Evolutionary conservation across 164 flowering plant genomes (phyloP).

Genomic region (Platanus orientalis): DNA sequence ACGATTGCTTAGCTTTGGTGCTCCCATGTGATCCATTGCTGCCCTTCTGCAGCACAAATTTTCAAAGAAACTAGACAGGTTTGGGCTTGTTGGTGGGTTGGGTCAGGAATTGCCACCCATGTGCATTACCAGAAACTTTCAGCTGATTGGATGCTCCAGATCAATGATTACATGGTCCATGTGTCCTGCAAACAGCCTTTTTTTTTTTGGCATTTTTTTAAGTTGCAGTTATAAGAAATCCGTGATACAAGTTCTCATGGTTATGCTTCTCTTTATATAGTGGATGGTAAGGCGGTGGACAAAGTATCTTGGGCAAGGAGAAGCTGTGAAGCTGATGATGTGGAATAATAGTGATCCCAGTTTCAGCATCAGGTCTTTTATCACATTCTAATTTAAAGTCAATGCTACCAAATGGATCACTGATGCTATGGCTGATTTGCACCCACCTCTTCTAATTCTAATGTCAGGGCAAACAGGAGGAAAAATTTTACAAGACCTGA

Average conservation of each 20-base stretch:
- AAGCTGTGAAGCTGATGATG: constrained; percentile 62
- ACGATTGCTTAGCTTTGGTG: too few species aligned
- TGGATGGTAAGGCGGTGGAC: constrained; percentile 98
- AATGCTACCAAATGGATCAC: not conserved
- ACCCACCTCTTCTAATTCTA: constrained; percentile 17
- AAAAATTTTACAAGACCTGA: constrained; percentile 69
- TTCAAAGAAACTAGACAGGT: not conserved
- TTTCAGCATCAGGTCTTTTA: constrained; percentile 69
- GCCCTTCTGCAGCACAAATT: too few species aligned
- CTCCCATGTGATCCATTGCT: too few species aligned
- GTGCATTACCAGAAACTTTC: too few species aligned
- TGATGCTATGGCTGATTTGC: constrained; percentile 14
- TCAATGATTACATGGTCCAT: not conserved
- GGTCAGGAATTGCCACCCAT: not conserved
- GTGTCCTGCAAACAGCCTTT: not conserved
- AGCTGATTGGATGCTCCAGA: not conserved
- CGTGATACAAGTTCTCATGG: constrained; percentile 5
- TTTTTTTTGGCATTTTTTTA: not conserved
- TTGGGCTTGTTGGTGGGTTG: not conserved
- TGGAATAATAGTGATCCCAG: constrained; percentile 82
- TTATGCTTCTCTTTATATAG: constrained; percentile 26
- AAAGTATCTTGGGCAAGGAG: constrained; percentile 64
- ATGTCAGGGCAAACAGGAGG: constrained; percentile 58
- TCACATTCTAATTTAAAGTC: constrained; percentile 1
- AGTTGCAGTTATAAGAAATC: not conserved